These are phyloP conservation scores for Sarocladium brachiariae DNA, from an alignment of 2,329 filamentous ascomycete genomes.

Conservation along the genomic window DNA sequence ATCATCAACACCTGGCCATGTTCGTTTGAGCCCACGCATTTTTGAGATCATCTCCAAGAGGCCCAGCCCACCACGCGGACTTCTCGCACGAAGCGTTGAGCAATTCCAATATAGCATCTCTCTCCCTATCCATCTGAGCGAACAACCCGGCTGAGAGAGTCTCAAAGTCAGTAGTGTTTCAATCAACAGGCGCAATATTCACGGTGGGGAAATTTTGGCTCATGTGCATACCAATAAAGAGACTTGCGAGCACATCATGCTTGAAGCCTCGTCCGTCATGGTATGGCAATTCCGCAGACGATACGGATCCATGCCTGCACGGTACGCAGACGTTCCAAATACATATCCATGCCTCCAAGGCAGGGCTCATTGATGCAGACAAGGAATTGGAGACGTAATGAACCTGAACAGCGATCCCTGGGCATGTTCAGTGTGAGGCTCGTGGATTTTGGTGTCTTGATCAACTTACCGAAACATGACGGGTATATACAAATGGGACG, in stretches of 20 bases:
- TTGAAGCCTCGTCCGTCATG: constrained; percentile 17
- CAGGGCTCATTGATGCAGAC: constrained; percentile 14
- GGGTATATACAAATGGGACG: constrained; percentile 16
- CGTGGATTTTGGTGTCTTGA: neutral
- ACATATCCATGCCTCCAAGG: constrained; percentile 14
- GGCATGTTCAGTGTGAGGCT: neutral
- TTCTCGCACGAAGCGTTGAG: neutral
- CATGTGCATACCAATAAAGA: constrained; percentile 17
- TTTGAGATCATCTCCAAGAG: neutral
- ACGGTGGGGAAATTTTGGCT: too few species aligned
- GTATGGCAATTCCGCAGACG: constrained; percentile 18
- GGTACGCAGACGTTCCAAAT: constrained; percentile 14
- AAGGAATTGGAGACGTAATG: constrained; percentile 16
- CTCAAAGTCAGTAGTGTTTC: neutral
- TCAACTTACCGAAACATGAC: constrained; percentile 13
- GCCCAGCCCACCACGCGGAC: constrained; percentile 4
- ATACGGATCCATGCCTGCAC: constrained; percentile 16
- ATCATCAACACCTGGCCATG: too few species aligned
- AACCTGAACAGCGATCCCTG: constrained; percentile 16
- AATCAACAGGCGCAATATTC: too few species aligned
- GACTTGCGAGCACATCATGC: constrained; percentile 19
- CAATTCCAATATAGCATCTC: neutral
- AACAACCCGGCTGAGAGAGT: neutral
- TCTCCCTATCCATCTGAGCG: neutral
- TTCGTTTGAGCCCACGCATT: neutral